Percentiles rank a stretch among this genome's conserved stretches.
Conservation (phyloP, 352 stramenopile genomes). For the Pythium sp. region DNA sequence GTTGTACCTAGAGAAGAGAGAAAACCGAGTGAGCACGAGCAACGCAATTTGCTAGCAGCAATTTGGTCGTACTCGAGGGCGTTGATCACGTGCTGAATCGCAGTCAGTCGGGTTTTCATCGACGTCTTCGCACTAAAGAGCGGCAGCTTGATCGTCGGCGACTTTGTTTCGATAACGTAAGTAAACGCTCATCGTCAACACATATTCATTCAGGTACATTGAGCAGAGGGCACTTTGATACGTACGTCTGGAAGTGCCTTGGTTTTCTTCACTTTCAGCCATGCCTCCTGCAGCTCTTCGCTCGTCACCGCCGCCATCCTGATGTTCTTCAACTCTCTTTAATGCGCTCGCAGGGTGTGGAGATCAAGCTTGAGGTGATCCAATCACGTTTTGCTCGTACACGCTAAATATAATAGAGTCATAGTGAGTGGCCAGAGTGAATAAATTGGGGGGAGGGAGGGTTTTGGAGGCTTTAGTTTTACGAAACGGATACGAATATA, state of each 20-base stretch:
- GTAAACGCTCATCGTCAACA: neutral
- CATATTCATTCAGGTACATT: neutral
- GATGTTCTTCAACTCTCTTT: neutral
- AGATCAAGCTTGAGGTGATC: neutral
- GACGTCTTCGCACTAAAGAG: constrained; percentile 46
- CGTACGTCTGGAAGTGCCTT: constrained; percentile 43
- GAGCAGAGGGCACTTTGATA: neutral
- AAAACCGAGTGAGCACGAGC: constrained; percentile 9
- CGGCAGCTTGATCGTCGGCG: constrained; percentile 59
- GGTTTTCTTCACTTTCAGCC: constrained; percentile 67
- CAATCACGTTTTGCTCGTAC: neutral
- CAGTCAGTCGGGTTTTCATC: constrained; percentile 53
- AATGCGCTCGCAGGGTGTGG: neutral
- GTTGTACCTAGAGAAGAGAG: constrained; percentile 55
- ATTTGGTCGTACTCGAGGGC: constrained; percentile 45
- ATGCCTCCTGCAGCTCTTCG: constrained; percentile 64
- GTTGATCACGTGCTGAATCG: constrained; percentile 67
- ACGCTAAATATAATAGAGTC: constrained; percentile 7
- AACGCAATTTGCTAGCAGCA: neutral
- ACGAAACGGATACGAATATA: constrained; percentile 10
- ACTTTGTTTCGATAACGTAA: constrained; percentile 23
- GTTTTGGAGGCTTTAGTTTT: neutral
- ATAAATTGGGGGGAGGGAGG: too few species aligned
- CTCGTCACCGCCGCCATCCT: constrained; percentile 57
- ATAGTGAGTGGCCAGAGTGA: neutral